Percentiles rank a stretch among this genome's conserved stretches.
Conservation (phyloP, 2,329 filamentous ascomycete species). For the Didymella sp. region DNA sequence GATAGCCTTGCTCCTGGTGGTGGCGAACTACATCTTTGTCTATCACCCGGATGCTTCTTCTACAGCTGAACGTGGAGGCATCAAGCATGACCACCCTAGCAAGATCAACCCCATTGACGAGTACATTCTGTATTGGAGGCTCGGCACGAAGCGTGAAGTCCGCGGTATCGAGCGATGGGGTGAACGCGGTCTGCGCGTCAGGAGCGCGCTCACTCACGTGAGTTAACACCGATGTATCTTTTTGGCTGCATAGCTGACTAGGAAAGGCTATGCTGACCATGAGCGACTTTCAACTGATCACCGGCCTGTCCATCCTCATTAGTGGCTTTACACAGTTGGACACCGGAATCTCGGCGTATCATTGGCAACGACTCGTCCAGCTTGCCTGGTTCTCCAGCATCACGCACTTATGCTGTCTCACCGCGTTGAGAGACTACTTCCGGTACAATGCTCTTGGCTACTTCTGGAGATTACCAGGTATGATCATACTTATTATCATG, state of each 20-base stretch:
- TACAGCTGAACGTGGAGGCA: not conserved
- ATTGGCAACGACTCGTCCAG: constrained; percentile 23
- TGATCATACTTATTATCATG: constrained; percentile 14
- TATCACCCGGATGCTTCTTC: constrained; percentile 10
- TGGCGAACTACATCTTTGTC: constrained; percentile 4
- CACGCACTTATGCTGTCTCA: constrained; percentile 22
- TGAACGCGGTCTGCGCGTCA: constrained; percentile 7
- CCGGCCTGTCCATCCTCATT: constrained; percentile 24
- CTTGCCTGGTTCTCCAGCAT: constrained; percentile 26
- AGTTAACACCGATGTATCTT: not conserved
- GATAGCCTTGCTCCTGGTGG: constrained; percentile 5
- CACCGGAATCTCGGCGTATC: constrained; percentile 24
- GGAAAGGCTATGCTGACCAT: constrained; percentile 21
- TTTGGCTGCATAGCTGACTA: not conserved
- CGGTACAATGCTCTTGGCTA: not conserved
- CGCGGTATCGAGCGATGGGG: constrained; percentile 5
- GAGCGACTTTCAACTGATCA: constrained; percentile 26
- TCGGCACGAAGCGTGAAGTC: not conserved
- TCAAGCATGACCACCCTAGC: constrained; percentile 2
- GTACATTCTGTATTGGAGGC: constrained; percentile 10
- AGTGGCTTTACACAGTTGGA: constrained; percentile 24
- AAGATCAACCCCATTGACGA: constrained; percentile 9
- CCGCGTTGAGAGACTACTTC: constrained; percentile 6
- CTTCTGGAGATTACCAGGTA: constrained; percentile 18
- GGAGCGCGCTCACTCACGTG: constrained; percentile 7